Percentiles rank a stretch among this genome's conserved stretches.
Evolutionary conservation across 371 early-diverging fungal species (phyloP).

Genomic region (Mucor ambiguus): DNA sequence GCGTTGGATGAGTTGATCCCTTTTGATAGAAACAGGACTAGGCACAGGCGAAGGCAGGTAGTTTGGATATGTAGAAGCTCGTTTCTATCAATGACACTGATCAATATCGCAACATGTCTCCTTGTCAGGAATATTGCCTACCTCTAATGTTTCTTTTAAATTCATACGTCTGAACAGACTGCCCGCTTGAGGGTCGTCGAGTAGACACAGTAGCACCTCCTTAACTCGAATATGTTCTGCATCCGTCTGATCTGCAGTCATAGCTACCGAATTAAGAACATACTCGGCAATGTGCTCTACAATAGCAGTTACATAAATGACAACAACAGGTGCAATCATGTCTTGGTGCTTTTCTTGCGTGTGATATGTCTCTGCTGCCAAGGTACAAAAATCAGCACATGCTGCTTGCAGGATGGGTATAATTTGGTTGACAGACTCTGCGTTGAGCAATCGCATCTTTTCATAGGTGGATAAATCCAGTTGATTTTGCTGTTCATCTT

Average conservation of each 20-base stretch:
- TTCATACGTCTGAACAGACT: constrained; percentile 50
- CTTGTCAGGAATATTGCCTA: background rate
- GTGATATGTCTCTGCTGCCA: constrained; percentile 35
- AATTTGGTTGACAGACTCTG: constrained; percentile 21
- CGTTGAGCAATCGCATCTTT: constrained; percentile 29
- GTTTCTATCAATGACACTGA: constrained; percentile 10
- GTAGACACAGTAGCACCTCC: constrained; percentile 53
- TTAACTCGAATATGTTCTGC: constrained; percentile 57
- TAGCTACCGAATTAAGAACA: constrained; percentile 50
- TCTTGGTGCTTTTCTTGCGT: background rate
- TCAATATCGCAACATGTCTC: background rate
- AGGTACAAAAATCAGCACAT: constrained; percentile 55
- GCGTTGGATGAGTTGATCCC: constrained; percentile 15
- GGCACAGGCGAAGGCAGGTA: constrained; percentile 17
- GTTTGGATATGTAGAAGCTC: constrained; percentile 9
- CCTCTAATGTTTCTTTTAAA: constrained; percentile 40
- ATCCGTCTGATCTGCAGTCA: constrained; percentile 54
- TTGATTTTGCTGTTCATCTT: constrained; percentile 20
- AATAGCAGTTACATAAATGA: constrained; percentile 61
- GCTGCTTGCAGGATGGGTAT: constrained; percentile 49
- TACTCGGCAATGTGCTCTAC: constrained; percentile 66
- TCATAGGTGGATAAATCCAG: constrained; percentile 34
- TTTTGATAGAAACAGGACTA: constrained; percentile 17
- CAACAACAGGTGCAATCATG: constrained; percentile 56
- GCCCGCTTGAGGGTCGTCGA: constrained; percentile 57